These are phyloP conservation scores for Wickerhamiella sergipiensis DNA, from an alignment of 805 yeast species.

Conservation along the genomic window DNA sequence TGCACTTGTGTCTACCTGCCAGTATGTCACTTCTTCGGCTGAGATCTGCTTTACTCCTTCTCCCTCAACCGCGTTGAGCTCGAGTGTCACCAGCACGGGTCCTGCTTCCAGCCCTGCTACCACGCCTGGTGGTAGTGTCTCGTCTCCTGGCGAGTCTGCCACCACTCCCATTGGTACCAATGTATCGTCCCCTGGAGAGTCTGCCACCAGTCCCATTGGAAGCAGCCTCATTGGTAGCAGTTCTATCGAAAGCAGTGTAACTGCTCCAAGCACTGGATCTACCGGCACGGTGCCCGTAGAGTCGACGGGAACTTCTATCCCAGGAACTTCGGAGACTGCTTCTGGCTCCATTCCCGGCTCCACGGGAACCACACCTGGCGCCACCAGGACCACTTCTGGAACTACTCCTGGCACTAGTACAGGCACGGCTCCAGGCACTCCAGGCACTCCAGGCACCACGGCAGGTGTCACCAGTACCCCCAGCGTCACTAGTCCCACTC, in stretches of 20 bases:
- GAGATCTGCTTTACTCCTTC: conserved; percentile 5
- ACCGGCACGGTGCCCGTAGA: background rate
- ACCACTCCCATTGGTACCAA: background rate
- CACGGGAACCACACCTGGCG: background rate
- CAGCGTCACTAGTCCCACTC: background rate
- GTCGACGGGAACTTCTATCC: background rate
- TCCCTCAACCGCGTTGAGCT: background rate
- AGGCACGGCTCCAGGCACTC: background rate
- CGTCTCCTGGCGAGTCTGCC: background rate
- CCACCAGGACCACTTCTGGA: background rate
- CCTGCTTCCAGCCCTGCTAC: background rate
- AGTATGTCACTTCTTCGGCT: conserved; percentile 5
- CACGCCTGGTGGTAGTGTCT: background rate
- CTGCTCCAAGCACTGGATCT: background rate
- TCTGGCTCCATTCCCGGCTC: background rate
- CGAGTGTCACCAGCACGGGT: background rate
- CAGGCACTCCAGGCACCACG: no score
- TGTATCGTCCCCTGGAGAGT: background rate
- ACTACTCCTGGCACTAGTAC: background rate
- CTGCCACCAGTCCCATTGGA: background rate
- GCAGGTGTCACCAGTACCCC: background rate
- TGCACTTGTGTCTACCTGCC: conserved; percentile 4
- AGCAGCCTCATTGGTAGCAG: no score
- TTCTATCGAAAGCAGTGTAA: background rate
- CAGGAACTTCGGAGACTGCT: background rate